Base-by-base conservation (phyloP, 2,329 filamentous ascomycete species). In the Arachnomyces sp. region DNA sequence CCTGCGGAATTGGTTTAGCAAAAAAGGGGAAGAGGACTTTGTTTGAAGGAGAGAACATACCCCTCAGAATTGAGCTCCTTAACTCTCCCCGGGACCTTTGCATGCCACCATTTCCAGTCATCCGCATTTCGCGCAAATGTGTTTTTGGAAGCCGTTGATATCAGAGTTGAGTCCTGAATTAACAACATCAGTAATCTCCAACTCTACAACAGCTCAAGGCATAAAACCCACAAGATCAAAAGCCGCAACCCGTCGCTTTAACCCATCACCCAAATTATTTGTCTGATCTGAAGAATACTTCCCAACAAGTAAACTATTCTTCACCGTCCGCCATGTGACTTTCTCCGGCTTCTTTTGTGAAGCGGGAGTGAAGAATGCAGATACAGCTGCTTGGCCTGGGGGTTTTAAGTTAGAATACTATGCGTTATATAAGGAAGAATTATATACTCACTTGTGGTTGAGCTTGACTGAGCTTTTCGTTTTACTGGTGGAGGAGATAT, bases 51-150 rank as follows among this genome's bases (percentile, higher is more conserved):
- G 12, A 18, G 15, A 5, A 53, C 64, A 34, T 64, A 84, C 74
- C 80, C 86, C 49, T 92, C 76, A 8, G 77, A 68, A 53, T 86
- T 75, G 2, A 96, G 68, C 43, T 79, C 67, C 48, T 73, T 76
- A 13, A 98, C 60, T 38, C 68, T 76, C 0, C 61, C 63, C 1
- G 87, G 86, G 0, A 96, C 84, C 13, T 65, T 71, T 11, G 64
- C 52, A 58, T 93, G 69, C 87, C 88, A 96, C 92, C 92, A 98
- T 60, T 85, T 87, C 92, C 92, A 98, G 58, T 96, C 90, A 3
- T 71, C 68, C 0, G 80, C 76, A 48, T 79, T 76, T 38, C 74
- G 73, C 2, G 78, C 73, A 54, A 90, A 90, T 37, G 76, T 82
- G 62, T 86, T 92, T 6, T 88, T 88, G 0, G 88, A 94, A 3